A percentile compares a stretch with the other conserved stretches of the same genome.
phyloP scores from a whole-genome alignment of 1,284 basidiomycete species.

The Meripilus lineatus region DNA sequence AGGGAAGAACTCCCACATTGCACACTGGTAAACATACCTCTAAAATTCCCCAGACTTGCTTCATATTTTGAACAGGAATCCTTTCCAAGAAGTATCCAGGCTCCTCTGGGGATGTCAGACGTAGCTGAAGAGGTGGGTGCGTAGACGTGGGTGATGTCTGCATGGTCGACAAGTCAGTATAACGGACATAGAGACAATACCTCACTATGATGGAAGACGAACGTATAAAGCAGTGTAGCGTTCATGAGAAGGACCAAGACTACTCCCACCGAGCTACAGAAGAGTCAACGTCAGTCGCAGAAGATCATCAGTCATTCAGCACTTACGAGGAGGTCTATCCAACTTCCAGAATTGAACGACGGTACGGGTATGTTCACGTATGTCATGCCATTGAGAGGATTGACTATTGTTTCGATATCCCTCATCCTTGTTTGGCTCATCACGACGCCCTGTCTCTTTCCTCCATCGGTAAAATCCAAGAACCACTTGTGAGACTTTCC shows the following conservation, averaged over 20 bases:
- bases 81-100: slow-evolving; percentile 66
- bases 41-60: slow-evolving; percentile 65
- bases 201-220: slow-evolving; percentile 22
- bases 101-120: slow-evolving; percentile 60
- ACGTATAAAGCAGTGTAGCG: slow-evolving; percentile 43
- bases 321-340: slow-evolving; percentile 44
- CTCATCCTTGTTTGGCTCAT: slow-evolving; percentile 68
- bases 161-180: slow-evolving; percentile 2
- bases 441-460: slow-evolving; percentile 50
- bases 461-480: slow-evolving; percentile 64
- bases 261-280: background rate
- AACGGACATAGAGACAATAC: slow-evolving; percentile 1
- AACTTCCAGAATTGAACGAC: no score
- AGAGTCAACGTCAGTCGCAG: slow-evolving; percentile 11
- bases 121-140: slow-evolving; percentile 66
- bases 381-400: slow-evolving; percentile 47
- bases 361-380: slow-evolving; percentile 32
- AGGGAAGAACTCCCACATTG: background rate
- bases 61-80: slow-evolving; percentile 63
- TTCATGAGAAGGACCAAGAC: slow-evolving; percentile 46
- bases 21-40: slow-evolving; percentile 41
- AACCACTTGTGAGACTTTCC: slow-evolving; percentile 47
- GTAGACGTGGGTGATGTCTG: slow-evolving; percentile 57
- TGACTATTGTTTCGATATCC: slow-evolving; percentile 58
- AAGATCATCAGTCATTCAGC: slow-evolving; percentile 5